Conservation (phyloP, 2,329 filamentous ascomycete genomes). For the Colletotrichum sansevieriae region DNA sequence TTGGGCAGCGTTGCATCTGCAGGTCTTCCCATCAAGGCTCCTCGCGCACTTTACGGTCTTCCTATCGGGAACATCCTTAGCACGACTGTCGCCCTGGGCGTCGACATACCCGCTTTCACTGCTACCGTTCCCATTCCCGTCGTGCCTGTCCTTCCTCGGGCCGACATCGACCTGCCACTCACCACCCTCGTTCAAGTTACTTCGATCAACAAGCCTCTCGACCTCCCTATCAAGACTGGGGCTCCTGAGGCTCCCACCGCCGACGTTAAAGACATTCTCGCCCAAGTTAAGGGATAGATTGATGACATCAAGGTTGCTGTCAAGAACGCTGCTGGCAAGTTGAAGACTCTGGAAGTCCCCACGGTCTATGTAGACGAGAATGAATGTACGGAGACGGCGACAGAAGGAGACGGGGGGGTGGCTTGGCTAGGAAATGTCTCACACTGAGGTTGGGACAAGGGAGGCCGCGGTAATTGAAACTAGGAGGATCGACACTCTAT, state of each 20-base stretch:
- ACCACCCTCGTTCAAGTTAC: constrained; percentile 2
- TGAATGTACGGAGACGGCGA: not conserved
- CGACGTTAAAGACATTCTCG: not conserved
- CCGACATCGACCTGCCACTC: not conserved
- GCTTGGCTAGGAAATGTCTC: not conserved
- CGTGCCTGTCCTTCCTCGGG: not conserved
- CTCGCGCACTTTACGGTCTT: not conserved
- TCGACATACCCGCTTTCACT: not conserved
- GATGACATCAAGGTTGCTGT: not conserved
- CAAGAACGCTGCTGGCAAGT: no score
- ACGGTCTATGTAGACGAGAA: not conserved
- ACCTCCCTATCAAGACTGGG: constrained; percentile 2
- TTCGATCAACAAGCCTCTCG: constrained; percentile 4
- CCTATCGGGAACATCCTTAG: not conserved
- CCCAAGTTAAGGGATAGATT: not conserved
- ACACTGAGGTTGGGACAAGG: constrained; percentile 11
- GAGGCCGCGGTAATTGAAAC: constrained; percentile 2
- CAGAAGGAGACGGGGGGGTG: constrained; percentile 12
- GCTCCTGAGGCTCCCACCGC: not conserved
- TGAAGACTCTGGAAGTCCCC: not conserved
- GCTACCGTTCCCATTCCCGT: not conserved
- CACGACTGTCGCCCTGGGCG: not conserved
- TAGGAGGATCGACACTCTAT: constrained; percentile 16
- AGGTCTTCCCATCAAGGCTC: not conserved
- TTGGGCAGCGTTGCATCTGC: not conserved